Percentiles rank a stretch among this genome's conserved stretches.
These are phyloP conservation scores for Mitragyna speciosa DNA, from an alignment of 257 asterid species.

Conservation along the genomic window DNA sequence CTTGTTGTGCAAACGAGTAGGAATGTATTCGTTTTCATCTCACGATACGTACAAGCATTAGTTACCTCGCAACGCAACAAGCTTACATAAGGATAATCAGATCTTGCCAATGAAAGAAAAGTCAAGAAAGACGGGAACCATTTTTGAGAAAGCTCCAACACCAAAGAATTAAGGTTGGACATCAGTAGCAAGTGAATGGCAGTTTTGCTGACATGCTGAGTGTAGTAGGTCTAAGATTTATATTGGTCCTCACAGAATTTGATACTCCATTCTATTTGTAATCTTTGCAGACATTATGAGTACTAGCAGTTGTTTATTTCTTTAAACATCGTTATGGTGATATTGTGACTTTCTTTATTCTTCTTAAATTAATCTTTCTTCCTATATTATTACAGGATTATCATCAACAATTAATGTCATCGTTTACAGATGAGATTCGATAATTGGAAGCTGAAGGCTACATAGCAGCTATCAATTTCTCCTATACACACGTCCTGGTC, in stretches of 20 bases:
- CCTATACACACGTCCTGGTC: not conserved
- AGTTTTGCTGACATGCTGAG: too few relatives aligned
- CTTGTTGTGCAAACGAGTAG: too few relatives aligned
- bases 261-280: too few relatives aligned
- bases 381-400: too few relatives aligned
- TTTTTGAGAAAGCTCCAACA: slow-evolving; percentile 16
- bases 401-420: not conserved
- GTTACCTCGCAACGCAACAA: not conserved
- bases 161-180: slow-evolving; percentile 8
- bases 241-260: too few relatives aligned
- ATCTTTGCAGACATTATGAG: too few relatives aligned
- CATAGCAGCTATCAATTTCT: not conserved
- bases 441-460: not conserved
- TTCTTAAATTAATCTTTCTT: not conserved
- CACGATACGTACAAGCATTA: not conserved
- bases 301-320: too few relatives aligned
- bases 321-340: too few relatives aligned
- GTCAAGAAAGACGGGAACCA: not conserved
- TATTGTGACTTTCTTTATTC: too few relatives aligned
- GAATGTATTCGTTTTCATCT: not conserved
- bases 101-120: not conserved
- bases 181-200: too few relatives aligned
- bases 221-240: too few relatives aligned
- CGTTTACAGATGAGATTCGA: not conserved
- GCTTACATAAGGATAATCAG: not conserved